These are phyloP conservation scores for Mucor mucedo DNA, from an alignment of 371 early-diverging fungal species.

Conservation along the genomic window DNA sequence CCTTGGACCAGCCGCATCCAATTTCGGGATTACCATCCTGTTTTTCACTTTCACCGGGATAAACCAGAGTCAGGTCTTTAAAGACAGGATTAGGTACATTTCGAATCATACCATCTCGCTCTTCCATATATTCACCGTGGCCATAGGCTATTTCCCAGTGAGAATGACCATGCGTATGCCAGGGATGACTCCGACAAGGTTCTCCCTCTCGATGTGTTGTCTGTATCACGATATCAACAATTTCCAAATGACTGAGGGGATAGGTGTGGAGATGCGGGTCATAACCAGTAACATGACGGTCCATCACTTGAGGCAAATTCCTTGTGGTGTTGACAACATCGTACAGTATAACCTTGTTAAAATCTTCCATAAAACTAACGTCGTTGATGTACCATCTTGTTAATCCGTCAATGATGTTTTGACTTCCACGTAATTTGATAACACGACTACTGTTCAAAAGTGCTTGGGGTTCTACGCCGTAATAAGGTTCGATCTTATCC, in stretches of 20 bases:
- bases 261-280: slow-evolving; percentile 23
- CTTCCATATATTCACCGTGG: slow-evolving; percentile 34
- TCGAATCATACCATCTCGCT: slow-evolving; percentile 24
- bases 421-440: slow-evolving; percentile 26
- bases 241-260: slow-evolving; percentile 29
- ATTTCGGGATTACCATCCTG: not conserved
- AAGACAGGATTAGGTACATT: slow-evolving; percentile 33
- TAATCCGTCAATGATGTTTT: slow-evolving; percentile 23
- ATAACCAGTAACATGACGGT: not conserved
- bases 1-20: slow-evolving; percentile 46
- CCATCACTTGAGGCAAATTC: slow-evolving; percentile 24
- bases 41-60: slow-evolving; percentile 32
- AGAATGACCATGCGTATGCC: slow-evolving; percentile 47
- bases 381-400: slow-evolving; percentile 9
- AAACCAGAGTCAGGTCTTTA: slow-evolving; percentile 41
- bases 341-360: not conserved
- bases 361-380: slow-evolving; percentile 7
- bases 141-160: slow-evolving; percentile 47
- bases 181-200: slow-evolving; percentile 44
- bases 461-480: slow-evolving; percentile 35
- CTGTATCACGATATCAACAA: slow-evolving; percentile 47
- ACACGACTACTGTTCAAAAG: slow-evolving; percentile 21
- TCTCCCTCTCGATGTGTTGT: slow-evolving; percentile 12
- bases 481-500: slow-evolving; percentile 34
- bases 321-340: slow-evolving; percentile 1